Evolutionary conservation across 495 filamentous ascomycete genomes (phyloP), one percentile per base, ranked within the genome.

Genomic region (Penicillium turbatum): DNA sequence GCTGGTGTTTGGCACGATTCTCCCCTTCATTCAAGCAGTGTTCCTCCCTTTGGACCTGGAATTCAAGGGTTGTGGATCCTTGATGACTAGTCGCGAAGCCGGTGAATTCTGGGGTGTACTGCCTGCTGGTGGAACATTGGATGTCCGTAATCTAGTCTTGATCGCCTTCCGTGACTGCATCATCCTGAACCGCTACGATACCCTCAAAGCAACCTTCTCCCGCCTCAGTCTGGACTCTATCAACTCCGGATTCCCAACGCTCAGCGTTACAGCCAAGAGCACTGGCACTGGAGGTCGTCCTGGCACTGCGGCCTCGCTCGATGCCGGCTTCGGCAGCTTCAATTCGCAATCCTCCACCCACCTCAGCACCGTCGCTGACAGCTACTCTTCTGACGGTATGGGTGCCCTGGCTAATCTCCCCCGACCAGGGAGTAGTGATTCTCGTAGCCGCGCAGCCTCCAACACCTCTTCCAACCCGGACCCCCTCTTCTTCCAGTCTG

Each of bases 11-110:
- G 88, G 89, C 7, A 88, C 79, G 16, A 87, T 97, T 41, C 71
- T 97, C 11, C 95, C 95, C 0, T 99, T 95, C 65, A 85, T 97
- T 52, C 95, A 99, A 73, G 92, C 92, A 0, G 92, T 96, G 5
- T 96, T 99, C 66, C 77, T 99, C 2, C 95, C 93, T 0, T 73
- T 99, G 11, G 93, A 99, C 61, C 82, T 92, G 12, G 95, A 99
- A 63, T 96, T 98, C 69, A 86, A 88, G 50, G 92, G 93, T 29
- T 78, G 77, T 36, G 93, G 93, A 5, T 74, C 83, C 0, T 67
- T 96, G 52, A 85, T 98, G 83, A 81, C 79, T 3, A 54, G 79
- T 0, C 81, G 84, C 1, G 88, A 95, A 64, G 86, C 90, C 7
- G 79, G 81, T 1, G 92, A 97, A 26, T 97, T 97, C 70, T 97